Evolutionary conservation across 495 filamentous ascomycete species (phyloP).

Genomic region (Zalerion maritima): DNA sequence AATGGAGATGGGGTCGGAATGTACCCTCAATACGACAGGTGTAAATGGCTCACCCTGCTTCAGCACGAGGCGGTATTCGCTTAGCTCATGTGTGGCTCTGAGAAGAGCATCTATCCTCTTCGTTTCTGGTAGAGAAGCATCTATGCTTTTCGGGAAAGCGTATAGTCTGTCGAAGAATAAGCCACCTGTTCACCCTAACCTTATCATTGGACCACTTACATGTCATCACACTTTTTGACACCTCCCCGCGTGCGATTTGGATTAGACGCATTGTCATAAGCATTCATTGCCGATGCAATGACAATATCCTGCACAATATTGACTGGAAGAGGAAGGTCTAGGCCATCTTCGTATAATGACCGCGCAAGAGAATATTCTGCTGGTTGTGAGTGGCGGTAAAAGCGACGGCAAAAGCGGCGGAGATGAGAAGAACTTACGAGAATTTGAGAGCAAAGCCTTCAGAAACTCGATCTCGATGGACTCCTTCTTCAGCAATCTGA

Average conservation of each 20-base stretch:
- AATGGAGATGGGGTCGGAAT: constrained; percentile 70
- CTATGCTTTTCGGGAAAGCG: constrained; percentile 51
- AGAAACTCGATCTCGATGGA: constrained; percentile 62
- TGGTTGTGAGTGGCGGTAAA: constrained; percentile 9
- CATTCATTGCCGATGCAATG: constrained; percentile 49
- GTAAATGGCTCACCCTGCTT: constrained; percentile 88
- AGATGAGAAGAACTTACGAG: constrained; percentile 32
- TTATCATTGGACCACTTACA: constrained; percentile 37
- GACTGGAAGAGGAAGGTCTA: constrained; percentile 33
- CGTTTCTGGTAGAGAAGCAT: constrained; percentile 33
- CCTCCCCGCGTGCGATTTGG: constrained; percentile 71
- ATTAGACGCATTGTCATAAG: constrained; percentile 84
- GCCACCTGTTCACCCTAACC: no score
- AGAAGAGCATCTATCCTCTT: constrained; percentile 53
- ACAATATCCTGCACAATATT: constrained; percentile 49
- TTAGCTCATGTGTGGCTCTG: constrained; percentile 73
- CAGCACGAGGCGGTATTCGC: constrained; percentile 74
- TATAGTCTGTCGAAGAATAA: constrained; percentile 37
- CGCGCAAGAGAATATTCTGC: constrained; percentile 52
- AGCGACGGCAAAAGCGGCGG: not conserved
- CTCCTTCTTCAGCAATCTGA: constrained; percentile 48
- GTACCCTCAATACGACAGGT: constrained; percentile 77
- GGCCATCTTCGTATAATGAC: constrained; percentile 49
- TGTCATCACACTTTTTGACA: constrained; percentile 70
- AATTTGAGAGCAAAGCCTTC: constrained; percentile 53